Evolutionary conservation across 441 rosid genomes (phyloP), one percentile per base, ranked within the genome.

Genomic region (Populus trichocarpa): DNA sequence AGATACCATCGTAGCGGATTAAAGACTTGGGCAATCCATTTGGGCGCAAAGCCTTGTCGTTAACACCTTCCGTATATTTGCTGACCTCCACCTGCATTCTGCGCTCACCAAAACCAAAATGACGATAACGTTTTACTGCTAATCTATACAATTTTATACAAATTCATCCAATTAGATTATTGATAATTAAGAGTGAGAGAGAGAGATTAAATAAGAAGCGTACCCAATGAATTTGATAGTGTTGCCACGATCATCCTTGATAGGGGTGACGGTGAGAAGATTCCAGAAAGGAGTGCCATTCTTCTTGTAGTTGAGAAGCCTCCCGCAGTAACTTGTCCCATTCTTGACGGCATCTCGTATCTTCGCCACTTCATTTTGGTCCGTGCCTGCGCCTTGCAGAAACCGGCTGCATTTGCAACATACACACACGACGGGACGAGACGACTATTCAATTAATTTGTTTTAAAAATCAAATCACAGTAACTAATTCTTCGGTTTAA

Each of bases 51-150:
- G 79, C 92, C 78, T 88, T 93, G 50, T 96, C 92, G 66, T 86
- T 87, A 42, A 90, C 71, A 18, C 98, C 99, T 88, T 96, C 98
- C 1, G 99, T 96, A 85, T 89, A 89, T 81, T 96, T 96, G 90
- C 95, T 96, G 75, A 96, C 98, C 86, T 94, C 96, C 67, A 96
- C 99, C 90, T 94, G 99, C 99, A 96, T 96, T 80, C 98, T 96
- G 91, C 75, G 84, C 82, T 80, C 26, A 69, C 42, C 26, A 35
- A 66, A 23, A 71, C 11, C 28, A 14, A 72, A 26, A 6, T 22
- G 4, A 64, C 67, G 28, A 64, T n/a, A 64, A 25, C 36, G 94
- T 89, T 79, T 88, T 86, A 77, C 89, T 84, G 76, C 6, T 97
- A 93, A 20, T 93, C 97, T 0, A 18, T 50, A 50, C 57, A 50